Evolutionary conservation across 1,284 basidiomycete genomes (phyloP).

Genomic region (Irpex rosettiformis): DNA sequence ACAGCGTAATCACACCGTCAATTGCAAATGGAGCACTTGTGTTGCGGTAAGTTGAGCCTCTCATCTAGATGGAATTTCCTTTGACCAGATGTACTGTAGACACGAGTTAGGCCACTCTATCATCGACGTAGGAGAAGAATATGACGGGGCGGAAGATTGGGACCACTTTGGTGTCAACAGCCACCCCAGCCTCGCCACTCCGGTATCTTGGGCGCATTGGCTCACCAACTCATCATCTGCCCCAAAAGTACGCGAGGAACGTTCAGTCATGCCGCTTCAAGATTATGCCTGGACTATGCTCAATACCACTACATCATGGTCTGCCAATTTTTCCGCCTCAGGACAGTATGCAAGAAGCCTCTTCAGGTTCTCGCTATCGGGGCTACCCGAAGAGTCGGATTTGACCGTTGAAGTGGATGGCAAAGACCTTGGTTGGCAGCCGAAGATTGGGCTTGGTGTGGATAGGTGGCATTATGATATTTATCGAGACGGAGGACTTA

Average conservation of each 20-base stretch:
- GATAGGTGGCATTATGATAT: conserved; percentile 77
- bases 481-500: conserved; percentile 35
- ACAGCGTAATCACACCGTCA: conserved; percentile 77
- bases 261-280: conserved; percentile 74
- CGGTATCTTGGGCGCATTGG: conserved; percentile 73
- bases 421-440: conserved; percentile 53
- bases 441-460: conserved; percentile 50
- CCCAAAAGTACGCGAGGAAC: conserved; percentile 49
- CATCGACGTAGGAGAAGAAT: conserved; percentile 81
- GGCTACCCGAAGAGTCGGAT: conserved; percentile 57
- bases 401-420: conserved; percentile 63
- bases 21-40: conserved; percentile 76
- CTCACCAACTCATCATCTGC: conserved; percentile 39
- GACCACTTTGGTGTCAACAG: conserved; percentile 78
- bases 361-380: conserved; percentile 74
- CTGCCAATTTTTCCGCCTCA: conserved; percentile 58
- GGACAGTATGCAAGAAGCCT: conserved; percentile 63
- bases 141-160: conserved; percentile 65
- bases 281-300: conserved; percentile 73
- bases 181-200: conserved; percentile 37
- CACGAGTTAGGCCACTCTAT: conserved; percentile 86
- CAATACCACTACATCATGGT: conserved; percentile 58
- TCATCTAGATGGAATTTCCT: no score
- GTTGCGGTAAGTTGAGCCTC: conserved; percentile 42
- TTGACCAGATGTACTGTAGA: conserved; percentile 16